These are phyloP conservation scores for Ogataea naganishii DNA, from an alignment of 805 yeast species.

Conservation along the genomic window DNA sequence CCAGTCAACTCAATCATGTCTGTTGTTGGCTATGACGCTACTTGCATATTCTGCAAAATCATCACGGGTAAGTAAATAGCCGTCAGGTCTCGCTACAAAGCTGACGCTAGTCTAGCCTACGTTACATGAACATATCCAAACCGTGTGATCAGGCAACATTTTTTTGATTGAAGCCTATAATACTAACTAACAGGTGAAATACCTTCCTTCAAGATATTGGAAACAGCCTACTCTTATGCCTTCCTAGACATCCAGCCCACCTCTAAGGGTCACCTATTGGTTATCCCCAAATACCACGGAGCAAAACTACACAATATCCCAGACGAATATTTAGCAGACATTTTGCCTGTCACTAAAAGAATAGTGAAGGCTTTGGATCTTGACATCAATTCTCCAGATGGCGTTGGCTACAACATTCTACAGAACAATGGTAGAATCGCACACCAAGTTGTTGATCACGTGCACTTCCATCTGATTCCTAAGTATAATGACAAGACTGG, in stretches of 20 bases:
- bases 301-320: constrained; percentile 89
- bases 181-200: constrained; percentile 64
- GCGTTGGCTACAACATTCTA: constrained; percentile 75
- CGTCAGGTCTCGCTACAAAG: not conserved
- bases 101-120: not conserved
- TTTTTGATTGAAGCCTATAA: not conserved
- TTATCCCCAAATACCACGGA: constrained; percentile 92
- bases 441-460: constrained; percentile 93
- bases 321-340: constrained; percentile 79
- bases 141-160: constrained; percentile 3
- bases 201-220: constrained; percentile 85
- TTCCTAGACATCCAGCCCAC: constrained; percentile 94
- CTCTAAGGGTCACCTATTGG: constrained; percentile 77
- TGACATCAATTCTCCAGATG: constrained; percentile 53
- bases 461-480: constrained; percentile 94
- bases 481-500: constrained; percentile 70
- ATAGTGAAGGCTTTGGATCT: constrained; percentile 65
- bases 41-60: constrained; percentile 90
- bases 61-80: constrained; percentile 57
- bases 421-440: constrained; percentile 95
- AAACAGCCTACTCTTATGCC: constrained; percentile 73
- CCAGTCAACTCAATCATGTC: constrained; percentile 23
- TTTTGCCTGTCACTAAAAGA: constrained; percentile 83
- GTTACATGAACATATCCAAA: not conserved
- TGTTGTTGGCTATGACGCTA: constrained; percentile 33